Conservation (phyloP, 768 basidiomycete species). For the Pleurotus tuber-regium region DNA sequence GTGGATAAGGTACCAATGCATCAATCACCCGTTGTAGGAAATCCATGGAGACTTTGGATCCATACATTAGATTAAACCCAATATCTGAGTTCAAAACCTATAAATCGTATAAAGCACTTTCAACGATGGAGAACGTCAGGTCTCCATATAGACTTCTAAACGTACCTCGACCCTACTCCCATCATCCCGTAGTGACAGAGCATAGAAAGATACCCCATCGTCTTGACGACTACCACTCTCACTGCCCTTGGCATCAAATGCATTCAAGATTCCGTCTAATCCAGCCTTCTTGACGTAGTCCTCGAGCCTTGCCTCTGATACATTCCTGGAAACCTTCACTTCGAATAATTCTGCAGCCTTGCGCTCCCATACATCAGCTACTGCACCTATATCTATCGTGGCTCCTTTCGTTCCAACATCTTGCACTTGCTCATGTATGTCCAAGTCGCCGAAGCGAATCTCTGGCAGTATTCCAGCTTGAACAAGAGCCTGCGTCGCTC, state of each 20-base stretch:
- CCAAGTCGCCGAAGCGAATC: not conserved
- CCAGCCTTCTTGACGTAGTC: slow-evolving; percentile 34
- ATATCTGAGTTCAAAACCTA: slow-evolving; percentile 42
- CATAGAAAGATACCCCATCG: slow-evolving; percentile 38
- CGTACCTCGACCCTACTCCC: slow-evolving; percentile 37
- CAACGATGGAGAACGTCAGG: too few species aligned
- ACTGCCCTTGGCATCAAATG: too few species aligned
- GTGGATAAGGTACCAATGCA: slow-evolving; percentile 41
- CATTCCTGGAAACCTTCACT: slow-evolving; percentile 25
- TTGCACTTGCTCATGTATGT: too few species aligned
- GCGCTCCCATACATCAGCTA: slow-evolving; percentile 35
- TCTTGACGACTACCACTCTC: too few species aligned
- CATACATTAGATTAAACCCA: slow-evolving; percentile 38
- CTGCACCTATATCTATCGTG: slow-evolving; percentile 15
- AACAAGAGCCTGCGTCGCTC: slow-evolving; percentile 30
- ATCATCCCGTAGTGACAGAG: slow-evolving; percentile 34
- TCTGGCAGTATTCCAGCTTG: slow-evolving; percentile 24
- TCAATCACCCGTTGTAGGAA: slow-evolving; percentile 36
- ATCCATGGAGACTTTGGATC: slow-evolving; percentile 31
- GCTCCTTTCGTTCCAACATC: slow-evolving; percentile 13
- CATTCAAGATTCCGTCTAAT: slow-evolving; percentile 27
- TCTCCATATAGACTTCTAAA: too few species aligned
- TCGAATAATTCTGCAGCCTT: slow-evolving; percentile 33
- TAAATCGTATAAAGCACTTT: too few species aligned
- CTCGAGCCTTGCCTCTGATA: slow-evolving; percentile 28